phyloP scores from a whole-genome alignment of 1,284 basidiomycete species.

The Ganoderma leucocontextum region DNA sequence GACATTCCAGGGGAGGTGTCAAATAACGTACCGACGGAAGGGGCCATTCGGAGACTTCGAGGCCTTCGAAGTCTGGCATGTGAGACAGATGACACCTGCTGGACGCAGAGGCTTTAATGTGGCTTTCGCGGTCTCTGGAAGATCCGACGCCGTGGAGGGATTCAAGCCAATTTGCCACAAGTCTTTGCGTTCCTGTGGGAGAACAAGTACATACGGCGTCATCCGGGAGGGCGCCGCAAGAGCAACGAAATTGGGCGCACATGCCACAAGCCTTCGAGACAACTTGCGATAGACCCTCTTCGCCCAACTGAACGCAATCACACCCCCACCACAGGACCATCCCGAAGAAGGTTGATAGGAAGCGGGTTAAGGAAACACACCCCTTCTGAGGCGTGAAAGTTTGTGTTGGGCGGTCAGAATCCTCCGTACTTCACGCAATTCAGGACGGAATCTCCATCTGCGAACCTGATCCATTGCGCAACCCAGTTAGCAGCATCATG shows the following conservation, averaged over 20 bases:
- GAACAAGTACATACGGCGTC: not conserved
- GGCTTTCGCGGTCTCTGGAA: not conserved
- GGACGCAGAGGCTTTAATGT: not conserved
- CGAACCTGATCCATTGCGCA: constrained; percentile 20
- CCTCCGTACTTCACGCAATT: not conserved
- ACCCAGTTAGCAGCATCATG: not conserved
- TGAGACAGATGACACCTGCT: not conserved
- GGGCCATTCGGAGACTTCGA: not conserved
- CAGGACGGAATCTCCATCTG: not conserved
- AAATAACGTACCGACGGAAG: not conserved
- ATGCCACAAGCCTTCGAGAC: not conserved
- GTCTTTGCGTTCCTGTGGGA: not conserved
- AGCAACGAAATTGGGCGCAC: not conserved
- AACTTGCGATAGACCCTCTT: no score
- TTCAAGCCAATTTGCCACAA: no score
- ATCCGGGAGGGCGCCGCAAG: not conserved
- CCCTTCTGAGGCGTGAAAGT: not conserved
- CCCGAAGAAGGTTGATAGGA: not conserved
- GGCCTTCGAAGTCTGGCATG: not conserved
- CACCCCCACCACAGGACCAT: no score
- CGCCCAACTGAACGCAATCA: not conserved
- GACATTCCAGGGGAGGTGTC: not conserved
- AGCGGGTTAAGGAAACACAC: not conserved
- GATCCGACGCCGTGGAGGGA: not conserved
- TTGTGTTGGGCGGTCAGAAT: not conserved